Conservation (phyloP, 2,329 filamentous ascomycete genomes). For the Hymenotorrendiella dingleyae region DNA sequence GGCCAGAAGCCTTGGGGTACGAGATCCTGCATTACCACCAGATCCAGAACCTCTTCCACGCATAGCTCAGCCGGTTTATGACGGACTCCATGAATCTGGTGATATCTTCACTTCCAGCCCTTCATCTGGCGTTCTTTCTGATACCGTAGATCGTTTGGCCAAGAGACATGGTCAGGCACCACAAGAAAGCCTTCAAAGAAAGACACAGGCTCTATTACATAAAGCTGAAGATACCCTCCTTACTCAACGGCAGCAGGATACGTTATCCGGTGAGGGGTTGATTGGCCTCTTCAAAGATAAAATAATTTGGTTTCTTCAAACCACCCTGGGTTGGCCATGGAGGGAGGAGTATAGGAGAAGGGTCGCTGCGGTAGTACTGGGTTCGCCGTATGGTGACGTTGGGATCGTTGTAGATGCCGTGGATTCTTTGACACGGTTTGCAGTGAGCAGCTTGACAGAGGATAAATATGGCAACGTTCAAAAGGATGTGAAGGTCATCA, state of each 20-base stretch:
- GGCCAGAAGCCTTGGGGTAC: constrained; percentile 1
- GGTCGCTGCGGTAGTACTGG: constrained; percentile 63
- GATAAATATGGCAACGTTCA: constrained; percentile 86
- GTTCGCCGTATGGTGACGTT: constrained; percentile 64
- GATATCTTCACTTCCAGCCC: constrained; percentile 24
- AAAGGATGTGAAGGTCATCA: constrained; percentile 66
- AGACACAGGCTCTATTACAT: constrained; percentile 38
- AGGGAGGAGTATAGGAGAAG: constrained; percentile 62
- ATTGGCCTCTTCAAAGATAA: constrained; percentile 43
- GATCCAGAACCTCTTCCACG: constrained; percentile 22
- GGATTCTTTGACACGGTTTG: constrained; percentile 62
- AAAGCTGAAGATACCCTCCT: constrained; percentile 31
- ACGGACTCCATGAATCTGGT: constrained; percentile 20
- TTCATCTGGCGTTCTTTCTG: constrained; percentile 13
- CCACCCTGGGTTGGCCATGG: constrained; percentile 60
- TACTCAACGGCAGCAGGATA: constrained; percentile 46
- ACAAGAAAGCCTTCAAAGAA: constrained; percentile 22
- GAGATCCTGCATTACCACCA: constrained; percentile 22
- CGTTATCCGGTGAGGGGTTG: constrained; percentile 44
- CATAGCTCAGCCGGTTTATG: constrained; percentile 21
- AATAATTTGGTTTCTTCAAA: constrained; percentile 41
- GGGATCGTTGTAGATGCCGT: constrained; percentile 65
- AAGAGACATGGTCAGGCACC: constrained; percentile 27
- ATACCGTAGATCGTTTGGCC: constrained; percentile 23
- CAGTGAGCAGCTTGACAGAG: constrained; percentile 69